Conservation (phyloP, 2,329 filamentous ascomycete species). For the Fusarium aywerte region DNA sequence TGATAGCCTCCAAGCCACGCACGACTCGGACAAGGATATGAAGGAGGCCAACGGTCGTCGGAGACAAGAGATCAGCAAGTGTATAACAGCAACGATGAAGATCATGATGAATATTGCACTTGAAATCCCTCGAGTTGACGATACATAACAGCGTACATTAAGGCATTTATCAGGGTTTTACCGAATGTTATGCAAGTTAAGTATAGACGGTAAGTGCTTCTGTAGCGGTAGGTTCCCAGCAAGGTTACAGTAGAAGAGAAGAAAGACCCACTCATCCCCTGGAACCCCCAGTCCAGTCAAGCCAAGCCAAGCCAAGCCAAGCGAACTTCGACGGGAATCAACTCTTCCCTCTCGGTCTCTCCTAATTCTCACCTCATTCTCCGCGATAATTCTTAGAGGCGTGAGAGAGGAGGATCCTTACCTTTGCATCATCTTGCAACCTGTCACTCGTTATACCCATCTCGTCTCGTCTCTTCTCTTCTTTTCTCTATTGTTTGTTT, state of each 20-base stretch:
- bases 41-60: conserved; percentile 11
- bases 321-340: conserved; percentile 8
- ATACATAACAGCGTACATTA: background rate
- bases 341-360: conserved; percentile 30
- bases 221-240: conserved; percentile 4
- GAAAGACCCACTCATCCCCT: conserved; percentile 30
- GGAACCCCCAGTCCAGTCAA: conserved; percentile 10
- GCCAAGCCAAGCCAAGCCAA: conserved; percentile 28
- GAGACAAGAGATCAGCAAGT: conserved; percentile 8
- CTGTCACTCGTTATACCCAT: conserved; percentile 40
- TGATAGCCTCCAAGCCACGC: conserved; percentile 17
- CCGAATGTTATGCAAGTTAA: conserved; percentile 6
- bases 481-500: conserved; percentile 32
- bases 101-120: background rate
- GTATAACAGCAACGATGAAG: background rate
- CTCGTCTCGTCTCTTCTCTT: conserved; percentile 16
- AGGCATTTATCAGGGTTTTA: background rate
- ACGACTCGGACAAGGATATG: conserved; percentile 23
- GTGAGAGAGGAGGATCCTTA: conserved; percentile 44
- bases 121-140: background rate
- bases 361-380: conserved; percentile 42
- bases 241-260: conserved; percentile 7
- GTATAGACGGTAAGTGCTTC: background rate
- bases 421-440: conserved; percentile 31
- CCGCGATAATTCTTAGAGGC: conserved; percentile 43